phyloP scores from a whole-genome alignment of 345 rosid genomes.

The Erucastrum elatum region DNA sequence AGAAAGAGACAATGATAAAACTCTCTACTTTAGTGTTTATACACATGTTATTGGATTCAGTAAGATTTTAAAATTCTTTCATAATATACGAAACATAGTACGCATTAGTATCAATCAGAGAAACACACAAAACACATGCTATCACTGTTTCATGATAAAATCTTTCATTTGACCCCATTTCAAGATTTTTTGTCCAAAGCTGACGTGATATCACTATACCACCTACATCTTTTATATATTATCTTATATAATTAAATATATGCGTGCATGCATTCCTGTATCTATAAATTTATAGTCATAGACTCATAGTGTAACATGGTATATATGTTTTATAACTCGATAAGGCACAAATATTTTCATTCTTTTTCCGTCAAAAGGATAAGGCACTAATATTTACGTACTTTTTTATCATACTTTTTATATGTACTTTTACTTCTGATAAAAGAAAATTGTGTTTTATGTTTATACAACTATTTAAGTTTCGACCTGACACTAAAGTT shows the following conservation, averaged over 20 bases:
- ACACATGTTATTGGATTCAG: slow-evolving; percentile 2
- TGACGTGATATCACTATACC: slow-evolving; percentile 3
- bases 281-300: not conserved
- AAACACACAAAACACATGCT: slow-evolving; percentile 19
- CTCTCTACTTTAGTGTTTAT: slow-evolving; percentile 11
- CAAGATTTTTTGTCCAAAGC: slow-evolving; percentile 19
- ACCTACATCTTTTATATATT: not conserved
- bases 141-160: slow-evolving; percentile 13
- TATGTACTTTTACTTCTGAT: no score
- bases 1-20: slow-evolving; percentile 20
- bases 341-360: not conserved
- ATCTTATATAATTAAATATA: not conserved
- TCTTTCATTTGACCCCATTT: slow-evolving; percentile 25
- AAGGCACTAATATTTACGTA: not conserved
- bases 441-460: not conserved
- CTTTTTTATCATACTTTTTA: no score
- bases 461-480: not conserved
- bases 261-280: not conserved
- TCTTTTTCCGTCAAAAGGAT: no score
- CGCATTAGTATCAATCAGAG: slow-evolving; percentile 31
- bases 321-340: not conserved
- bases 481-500: not conserved
- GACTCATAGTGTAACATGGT: not conserved
- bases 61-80: slow-evolving; percentile 23
- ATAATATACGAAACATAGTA: slow-evolving; percentile 26